phyloP scores from a whole-genome alignment of 257 asterid genomes.

The Solanum commersonii region DNA sequence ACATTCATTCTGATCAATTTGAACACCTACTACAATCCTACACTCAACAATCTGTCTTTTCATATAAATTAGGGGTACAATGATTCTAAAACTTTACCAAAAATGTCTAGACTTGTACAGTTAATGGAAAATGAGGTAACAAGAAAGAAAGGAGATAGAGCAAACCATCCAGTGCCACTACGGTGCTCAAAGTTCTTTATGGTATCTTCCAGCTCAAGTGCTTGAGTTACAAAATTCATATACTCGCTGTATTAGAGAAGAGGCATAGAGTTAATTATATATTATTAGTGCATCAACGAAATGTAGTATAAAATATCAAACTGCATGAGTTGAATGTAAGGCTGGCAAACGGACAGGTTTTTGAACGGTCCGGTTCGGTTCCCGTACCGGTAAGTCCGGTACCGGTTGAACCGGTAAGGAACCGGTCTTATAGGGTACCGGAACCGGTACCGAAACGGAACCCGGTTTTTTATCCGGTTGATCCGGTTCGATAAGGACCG shows the following conservation, averaged over 20 bases:
- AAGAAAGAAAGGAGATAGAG: background rate
- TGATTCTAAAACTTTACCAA: background rate
- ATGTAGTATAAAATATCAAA: background rate
- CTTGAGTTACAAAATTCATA: slow-evolving; percentile 50
- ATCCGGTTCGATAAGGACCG: too few species aligned
- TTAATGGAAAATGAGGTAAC: background rate
- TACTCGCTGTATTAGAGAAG: slow-evolving; percentile 54
- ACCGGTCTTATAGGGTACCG: too few species aligned
- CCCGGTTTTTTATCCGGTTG: too few species aligned
- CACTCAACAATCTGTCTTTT: background rate
- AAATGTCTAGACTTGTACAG: background rate
- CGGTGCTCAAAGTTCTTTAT: slow-evolving; percentile 56
- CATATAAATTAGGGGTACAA: background rate
- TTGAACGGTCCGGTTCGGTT: too few species aligned
- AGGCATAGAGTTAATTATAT: background rate
- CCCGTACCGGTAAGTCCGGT: too few species aligned
- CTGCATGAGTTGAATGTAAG: background rate
- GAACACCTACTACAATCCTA: background rate
- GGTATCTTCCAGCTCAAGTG: slow-evolving; percentile 76
- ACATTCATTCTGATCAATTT: background rate
- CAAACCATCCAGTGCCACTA: slow-evolving; percentile 52
- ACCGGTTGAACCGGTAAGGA: too few species aligned
- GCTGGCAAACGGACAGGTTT: too few species aligned
- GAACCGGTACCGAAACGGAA: too few species aligned
- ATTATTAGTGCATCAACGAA: background rate